Base-by-base conservation (phyloP, 2,329 filamentous ascomycete species). In the Sporothrix globosa region DNA sequence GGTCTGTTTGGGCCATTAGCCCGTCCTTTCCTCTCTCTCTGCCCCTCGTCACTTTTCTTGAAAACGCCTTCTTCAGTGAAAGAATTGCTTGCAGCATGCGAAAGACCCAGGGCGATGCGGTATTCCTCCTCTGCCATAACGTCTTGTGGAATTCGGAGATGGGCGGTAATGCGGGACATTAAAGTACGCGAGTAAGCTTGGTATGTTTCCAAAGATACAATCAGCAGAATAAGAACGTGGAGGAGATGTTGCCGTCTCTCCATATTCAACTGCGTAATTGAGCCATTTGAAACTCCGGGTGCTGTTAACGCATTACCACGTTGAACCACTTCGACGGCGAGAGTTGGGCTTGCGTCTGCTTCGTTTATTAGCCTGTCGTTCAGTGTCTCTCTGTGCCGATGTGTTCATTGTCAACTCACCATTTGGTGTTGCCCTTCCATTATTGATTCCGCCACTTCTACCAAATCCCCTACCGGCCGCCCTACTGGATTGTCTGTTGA, bases 181-280 rank as follows among this genome's bases (percentile, higher is more conserved):
- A 96, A 81, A 2, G 92, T 83, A 14, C 92, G 87, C 3, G 92
- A 91, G 75, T 92, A 89, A 4, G 91, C 87, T 54, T 85, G 87
- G 79, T 96, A 97, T 73, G 91, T 88, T 76, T 96, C 90, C 17
- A 96, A 81, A 2, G 91, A 93, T 2, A 97, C 81, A 6, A 94
- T 76, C 34, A 96, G 82, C 2, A 97, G 82, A 0, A 96, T 82
- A 53, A 93, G 81, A 0, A 89, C 87, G 75, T 96, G 90, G 9
- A 96, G 80, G 7, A 96, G 83, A 9, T 93, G 82, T 34, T 86
- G 85, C 58, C 90, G 84, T 75, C 89, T 90, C 67, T 88, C 86
- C 63, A 87, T 80, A 0, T 86, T 90, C 14, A 87, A 79, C 39
- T 82, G 79, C 14, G 80, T 77, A 44, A 88, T 77, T 56, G 80